Percentiles rank a stretch among this genome's conserved stretches.
phyloP scores from a whole-genome alignment of 2,329 filamentous ascomycete species.

The Aureobasidium sp. region DNA sequence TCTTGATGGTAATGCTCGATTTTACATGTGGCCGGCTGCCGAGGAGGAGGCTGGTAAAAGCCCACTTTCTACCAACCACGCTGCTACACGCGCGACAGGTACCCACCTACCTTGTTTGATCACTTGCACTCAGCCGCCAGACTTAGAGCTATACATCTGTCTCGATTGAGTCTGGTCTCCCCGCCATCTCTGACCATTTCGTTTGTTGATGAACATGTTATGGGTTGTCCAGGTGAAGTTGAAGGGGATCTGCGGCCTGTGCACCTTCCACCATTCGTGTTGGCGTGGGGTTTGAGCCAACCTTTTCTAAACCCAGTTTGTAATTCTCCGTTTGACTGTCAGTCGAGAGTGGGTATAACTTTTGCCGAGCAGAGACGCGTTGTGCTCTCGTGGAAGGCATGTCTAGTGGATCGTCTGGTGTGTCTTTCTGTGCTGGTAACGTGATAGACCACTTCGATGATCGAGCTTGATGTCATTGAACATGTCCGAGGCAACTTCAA shows the following conservation, averaged over 20 bases:
- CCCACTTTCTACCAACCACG: constrained; percentile 1
- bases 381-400: not conserved
- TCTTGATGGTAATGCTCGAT: not conserved
- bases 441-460: not conserved
- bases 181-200: not conserved
- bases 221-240: not conserved
- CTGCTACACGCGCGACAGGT: not conserved
- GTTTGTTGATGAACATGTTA: not conserved
- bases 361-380: not conserved
- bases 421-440: not conserved
- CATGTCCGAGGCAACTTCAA: too few relatives aligned
- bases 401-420: not conserved
- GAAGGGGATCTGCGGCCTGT: constrained; percentile 1
- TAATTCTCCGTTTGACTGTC: not conserved
- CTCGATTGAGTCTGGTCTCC: not conserved
- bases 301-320: not conserved
- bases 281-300: not conserved
- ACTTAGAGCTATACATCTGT: not conserved
- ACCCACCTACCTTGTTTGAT: constrained; percentile 1
- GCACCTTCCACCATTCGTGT: not conserved
- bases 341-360: too few relatives aligned
- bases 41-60: constrained; percentile 6
- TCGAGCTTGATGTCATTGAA: not conserved
- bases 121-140: not conserved
- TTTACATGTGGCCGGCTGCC: constrained; percentile 6